phyloP scores from a whole-genome alignment of 768 basidiomycete genomes.

The Mycena maculata region DNA sequence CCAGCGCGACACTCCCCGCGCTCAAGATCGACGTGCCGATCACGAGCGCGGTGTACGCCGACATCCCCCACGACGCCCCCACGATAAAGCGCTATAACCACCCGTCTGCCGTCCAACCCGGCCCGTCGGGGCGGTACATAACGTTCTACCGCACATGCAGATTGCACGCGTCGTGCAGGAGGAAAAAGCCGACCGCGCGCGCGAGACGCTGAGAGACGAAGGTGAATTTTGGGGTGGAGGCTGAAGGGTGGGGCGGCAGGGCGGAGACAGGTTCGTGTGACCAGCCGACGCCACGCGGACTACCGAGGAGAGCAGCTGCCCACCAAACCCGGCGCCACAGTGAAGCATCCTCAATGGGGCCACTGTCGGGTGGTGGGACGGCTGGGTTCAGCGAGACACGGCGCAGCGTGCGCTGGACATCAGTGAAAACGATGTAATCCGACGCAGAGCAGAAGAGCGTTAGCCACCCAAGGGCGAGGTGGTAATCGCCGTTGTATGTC shows the following conservation, averaged over 20 bases:
- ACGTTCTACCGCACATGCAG: slow-evolving; percentile 36
- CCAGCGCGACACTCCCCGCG: slow-evolving; percentile 38
- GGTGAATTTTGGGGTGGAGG: slow-evolving; percentile 24
- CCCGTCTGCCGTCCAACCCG: slow-evolving; percentile 20
- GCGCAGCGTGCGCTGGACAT: slow-evolving; percentile 42
- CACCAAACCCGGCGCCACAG: slow-evolving; percentile 39
- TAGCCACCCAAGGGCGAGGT: slow-evolving; percentile 2
- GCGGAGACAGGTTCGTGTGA: slow-evolving; percentile 38
- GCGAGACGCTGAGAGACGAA: slow-evolving; percentile 39
- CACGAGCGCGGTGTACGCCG: slow-evolving; percentile 17
- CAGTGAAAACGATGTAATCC: slow-evolving; percentile 40
- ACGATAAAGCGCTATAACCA: slow-evolving; percentile 29
- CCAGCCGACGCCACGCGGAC: slow-evolving; percentile 46
- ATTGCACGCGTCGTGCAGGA: slow-evolving; percentile 39
- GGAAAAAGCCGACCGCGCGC: slow-evolving; percentile 20
- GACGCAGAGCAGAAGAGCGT: slow-evolving; percentile 7
- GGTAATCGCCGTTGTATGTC: slow-evolving; percentile 4
- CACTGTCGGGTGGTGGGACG: slow-evolving; percentile 21
- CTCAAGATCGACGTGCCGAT: slow-evolving; percentile 31
- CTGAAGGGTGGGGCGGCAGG: slow-evolving; percentile 36
- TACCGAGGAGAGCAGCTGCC: slow-evolving; percentile 38
- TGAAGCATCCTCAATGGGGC: slow-evolving; percentile 29
- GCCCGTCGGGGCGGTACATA: slow-evolving; percentile 27
- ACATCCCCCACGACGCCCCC: slow-evolving; percentile 18
- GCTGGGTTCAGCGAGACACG: neutral